Evolutionary conservation across 192 early-diverging fungal genomes (phyloP).

Genomic region (Backusella mclennaniae): DNA sequence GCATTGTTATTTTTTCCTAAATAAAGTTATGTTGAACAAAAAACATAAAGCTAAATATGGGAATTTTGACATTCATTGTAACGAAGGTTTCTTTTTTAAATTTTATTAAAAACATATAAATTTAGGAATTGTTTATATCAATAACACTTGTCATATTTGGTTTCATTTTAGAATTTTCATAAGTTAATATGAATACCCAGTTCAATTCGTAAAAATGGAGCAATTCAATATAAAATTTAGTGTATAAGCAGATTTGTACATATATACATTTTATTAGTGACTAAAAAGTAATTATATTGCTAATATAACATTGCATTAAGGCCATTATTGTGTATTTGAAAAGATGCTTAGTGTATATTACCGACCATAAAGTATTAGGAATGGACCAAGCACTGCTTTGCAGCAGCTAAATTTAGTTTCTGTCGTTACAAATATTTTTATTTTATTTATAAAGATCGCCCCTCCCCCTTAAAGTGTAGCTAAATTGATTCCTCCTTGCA

Average conservation of each 20-base stretch:
- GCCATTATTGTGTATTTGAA: background rate
- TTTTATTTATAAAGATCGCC: constrained; percentile 5
- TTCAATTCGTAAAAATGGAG: background rate
- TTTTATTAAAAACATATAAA: background rate
- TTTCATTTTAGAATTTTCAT: background rate
- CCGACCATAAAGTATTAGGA: background rate
- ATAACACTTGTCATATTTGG: background rate
- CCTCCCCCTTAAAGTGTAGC: constrained; percentile 3
- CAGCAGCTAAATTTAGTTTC: constrained; percentile 10
- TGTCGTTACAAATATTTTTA: constrained; percentile 6
- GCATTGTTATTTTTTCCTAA: background rate
- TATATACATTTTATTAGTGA: background rate
- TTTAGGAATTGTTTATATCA: background rate
- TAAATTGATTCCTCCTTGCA: constrained; percentile 5
- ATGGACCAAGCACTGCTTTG: constrained; percentile 1
- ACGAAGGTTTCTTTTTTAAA: background rate
- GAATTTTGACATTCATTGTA: background rate
- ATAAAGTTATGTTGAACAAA: background rate
- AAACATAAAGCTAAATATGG: background rate
- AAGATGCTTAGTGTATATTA: background rate
- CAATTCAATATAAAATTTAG: background rate
- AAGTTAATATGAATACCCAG: background rate
- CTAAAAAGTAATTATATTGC: constrained; percentile 1
- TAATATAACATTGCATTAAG: background rate
- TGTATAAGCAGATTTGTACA: background rate